A percentile compares a stretch with the other conserved stretches of the same genome.
These are phyloP conservation scores for Phytophthora agathidicida DNA, from an alignment of 352 stramenopile species.

Conservation along the genomic window DNA sequence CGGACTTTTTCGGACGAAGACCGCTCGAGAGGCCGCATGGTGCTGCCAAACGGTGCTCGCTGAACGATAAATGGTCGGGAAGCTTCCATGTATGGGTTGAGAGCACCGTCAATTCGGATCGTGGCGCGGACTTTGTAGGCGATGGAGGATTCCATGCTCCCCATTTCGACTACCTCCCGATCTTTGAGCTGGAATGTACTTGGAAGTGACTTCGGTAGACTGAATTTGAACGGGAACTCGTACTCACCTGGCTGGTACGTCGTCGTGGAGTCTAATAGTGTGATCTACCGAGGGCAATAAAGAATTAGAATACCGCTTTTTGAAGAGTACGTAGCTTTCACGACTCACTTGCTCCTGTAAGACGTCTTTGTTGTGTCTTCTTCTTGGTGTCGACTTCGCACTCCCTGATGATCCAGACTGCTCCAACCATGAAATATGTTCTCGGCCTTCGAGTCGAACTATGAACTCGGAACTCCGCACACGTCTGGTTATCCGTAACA, in stretches of 20 bases:
- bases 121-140: conserved; percentile 9
- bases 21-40: conserved; percentile 1
- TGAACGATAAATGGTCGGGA: conserved; percentile 6
- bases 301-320: not conserved
- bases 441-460: conserved; percentile 9
- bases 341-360: not conserved
- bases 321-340: no score
- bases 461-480: conserved; percentile 17
- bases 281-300: not conserved
- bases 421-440: conserved; percentile 24
- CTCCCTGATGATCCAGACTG: not conserved
- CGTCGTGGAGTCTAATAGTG: not conserved
- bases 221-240: conserved; percentile 17
- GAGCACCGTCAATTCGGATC: not conserved
- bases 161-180: conserved; percentile 9
- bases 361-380: conserved; percentile 8
- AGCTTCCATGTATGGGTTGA: conserved; percentile 12
- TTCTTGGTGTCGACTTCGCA: not conserved
- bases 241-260: conserved; percentile 7
- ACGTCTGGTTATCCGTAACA: not conserved
- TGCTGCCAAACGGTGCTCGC: not conserved
- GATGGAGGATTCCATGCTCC: conserved; percentile 11
- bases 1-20: conserved; percentile 10
- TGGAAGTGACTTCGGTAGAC: conserved; percentile 11
- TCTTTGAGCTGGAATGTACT: conserved; percentile 8